Conservation (phyloP, 2,329 filamentous ascomycete genomes). For the Xylaria sp. region DNA sequence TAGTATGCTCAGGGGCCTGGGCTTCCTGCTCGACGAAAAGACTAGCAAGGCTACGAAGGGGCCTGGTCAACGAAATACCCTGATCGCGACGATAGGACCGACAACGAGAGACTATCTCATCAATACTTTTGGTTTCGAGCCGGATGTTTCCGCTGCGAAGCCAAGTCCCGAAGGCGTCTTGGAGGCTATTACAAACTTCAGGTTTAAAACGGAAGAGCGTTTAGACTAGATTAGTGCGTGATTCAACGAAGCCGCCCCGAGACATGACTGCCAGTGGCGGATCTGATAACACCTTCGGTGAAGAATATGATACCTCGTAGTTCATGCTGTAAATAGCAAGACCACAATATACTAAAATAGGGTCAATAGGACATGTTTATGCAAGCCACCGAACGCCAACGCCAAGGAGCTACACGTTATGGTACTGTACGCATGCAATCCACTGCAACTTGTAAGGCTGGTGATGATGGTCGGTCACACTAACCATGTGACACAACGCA, state of each 20-base stretch:
- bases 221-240: background rate
- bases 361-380: background rate
- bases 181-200: slow-evolving; percentile 62
- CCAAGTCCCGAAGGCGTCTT: slow-evolving; percentile 83
- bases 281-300: background rate
- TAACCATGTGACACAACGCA: background rate
- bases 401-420: no score
- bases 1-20: slow-evolving; percentile 61
- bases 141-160: slow-evolving; percentile 79
- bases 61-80: slow-evolving; percentile 53
- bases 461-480: background rate
- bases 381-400: slow-evolving; percentile 14
- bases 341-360: background rate
- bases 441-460: background rate
- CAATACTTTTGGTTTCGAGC: slow-evolving; percentile 67
- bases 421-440: background rate
- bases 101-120: slow-evolving; percentile 81
- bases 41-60: slow-evolving; percentile 47
- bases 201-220: background rate
- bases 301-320: background rate
- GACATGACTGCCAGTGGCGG: background rate
- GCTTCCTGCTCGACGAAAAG: slow-evolving; percentile 51
- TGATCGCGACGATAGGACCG: slow-evolving; percentile 88
- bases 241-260: background rate
- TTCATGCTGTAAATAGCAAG: background rate